Base-by-base conservation (phyloP, 1,284 basidiomycete species). In the Xerocomus subilludens region DNA sequence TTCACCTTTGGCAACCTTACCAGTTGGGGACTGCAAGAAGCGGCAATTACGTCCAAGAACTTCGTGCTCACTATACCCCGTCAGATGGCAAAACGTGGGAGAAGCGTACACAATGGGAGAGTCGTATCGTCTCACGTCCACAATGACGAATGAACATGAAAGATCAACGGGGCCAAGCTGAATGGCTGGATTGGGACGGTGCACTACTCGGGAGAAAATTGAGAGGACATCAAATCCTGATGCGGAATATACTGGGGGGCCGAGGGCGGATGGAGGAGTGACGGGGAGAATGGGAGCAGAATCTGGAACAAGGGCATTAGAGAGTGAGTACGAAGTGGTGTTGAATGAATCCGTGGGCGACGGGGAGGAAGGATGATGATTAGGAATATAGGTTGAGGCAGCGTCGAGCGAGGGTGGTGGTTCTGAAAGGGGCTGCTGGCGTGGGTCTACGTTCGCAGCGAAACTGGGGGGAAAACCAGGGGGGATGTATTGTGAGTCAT, bases 151-250 rank as follows among this genome's bases (percentile, higher is more conserved):
- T 18, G 94, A 91, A 82, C 95, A 97, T 7, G 94, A 94, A 72
- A 97, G 87, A 83, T 99, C 97, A 51, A 99, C 95, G 0, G 97
- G 96, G 18, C 97, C 97, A 30, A 98, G 90, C 13, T 89, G 85
- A 64, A 98, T 90, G 73, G 89, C 91, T 2, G 95, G 96, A 78
- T 94, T 90, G 1, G 92, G 91, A 5, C 97, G 90, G 27, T 87
- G 90, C 5, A 90, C 92, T 25, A 98, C 93, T 21, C 95, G 89
- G 10, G 92, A 89, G 33, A 99, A 88, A 53, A 98, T 90, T 58
- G 92, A 91, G 66, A 99, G 87, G 72, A 97, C 89, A 82, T 99
- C 97, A 77, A 98, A 97, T 14, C 97, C 97, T 0, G 96, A 94
- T 1, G 92, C 87, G 3, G 96, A 97, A 85, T 98, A 98, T 21